These are phyloP conservation scores for Ustilago curta DNA, from an alignment of 1,284 basidiomycete species.

Conservation along the genomic window DNA sequence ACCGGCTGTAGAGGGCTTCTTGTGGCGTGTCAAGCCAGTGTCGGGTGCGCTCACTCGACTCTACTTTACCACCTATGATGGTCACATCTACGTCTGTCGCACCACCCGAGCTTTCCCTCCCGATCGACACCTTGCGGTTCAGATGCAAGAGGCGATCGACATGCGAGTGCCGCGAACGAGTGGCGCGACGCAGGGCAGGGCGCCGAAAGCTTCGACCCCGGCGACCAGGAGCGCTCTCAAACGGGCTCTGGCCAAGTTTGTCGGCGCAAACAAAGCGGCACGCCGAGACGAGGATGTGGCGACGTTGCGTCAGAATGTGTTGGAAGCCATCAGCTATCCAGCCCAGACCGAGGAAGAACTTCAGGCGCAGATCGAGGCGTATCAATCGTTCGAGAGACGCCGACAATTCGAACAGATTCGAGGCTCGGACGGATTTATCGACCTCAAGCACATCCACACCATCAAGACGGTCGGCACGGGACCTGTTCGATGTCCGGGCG, in stretches of 20 bases:
- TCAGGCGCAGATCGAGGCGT: slow-evolving; percentile 55
- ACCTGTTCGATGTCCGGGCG: slow-evolving; percentile 49
- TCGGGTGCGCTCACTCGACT: slow-evolving; percentile 75
- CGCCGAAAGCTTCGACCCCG: slow-evolving; percentile 9
- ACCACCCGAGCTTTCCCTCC: slow-evolving; percentile 77
- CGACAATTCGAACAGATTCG: slow-evolving; percentile 78
- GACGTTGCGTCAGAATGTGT: slow-evolving; percentile 67
- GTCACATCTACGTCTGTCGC: slow-evolving; percentile 77
- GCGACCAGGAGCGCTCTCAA: slow-evolving; percentile 26
- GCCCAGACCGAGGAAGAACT: slow-evolving; percentile 52
- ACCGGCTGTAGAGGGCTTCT: slow-evolving; percentile 81
- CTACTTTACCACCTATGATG: slow-evolving; percentile 81
- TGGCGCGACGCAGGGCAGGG: slow-evolving; percentile 19
- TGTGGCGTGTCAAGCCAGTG: slow-evolving; percentile 77
- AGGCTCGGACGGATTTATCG: slow-evolving; percentile 76
- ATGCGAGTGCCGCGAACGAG: slow-evolving; percentile 42
- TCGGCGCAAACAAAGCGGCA: slow-evolving; percentile 43
- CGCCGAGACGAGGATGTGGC: slow-evolving; percentile 62
- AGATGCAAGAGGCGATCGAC: slow-evolving; percentile 38
- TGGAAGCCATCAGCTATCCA: slow-evolving; percentile 54
- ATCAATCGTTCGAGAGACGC: slow-evolving; percentile 62
- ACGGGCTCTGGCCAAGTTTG: slow-evolving; percentile 39
- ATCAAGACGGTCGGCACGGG: slow-evolving; percentile 73
- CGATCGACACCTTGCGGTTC: slow-evolving; percentile 74
- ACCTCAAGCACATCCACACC: slow-evolving; percentile 76